Evolutionary conservation across 441 rosid genomes (phyloP).

Genomic region (Bocquillonia castaneifolia): DNA sequence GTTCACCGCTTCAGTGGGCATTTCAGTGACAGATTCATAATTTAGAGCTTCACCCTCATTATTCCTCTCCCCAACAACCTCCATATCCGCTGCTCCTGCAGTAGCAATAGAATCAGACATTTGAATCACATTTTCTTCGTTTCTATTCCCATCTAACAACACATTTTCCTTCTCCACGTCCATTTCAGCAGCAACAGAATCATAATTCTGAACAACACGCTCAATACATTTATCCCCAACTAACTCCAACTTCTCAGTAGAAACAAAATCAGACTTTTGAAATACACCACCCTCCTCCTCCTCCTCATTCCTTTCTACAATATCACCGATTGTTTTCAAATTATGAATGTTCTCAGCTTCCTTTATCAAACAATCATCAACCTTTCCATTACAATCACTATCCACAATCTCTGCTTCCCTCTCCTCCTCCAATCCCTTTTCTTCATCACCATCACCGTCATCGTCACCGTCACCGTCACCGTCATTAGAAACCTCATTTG

Average conservation of each 20-base stretch:
- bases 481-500: background rate
- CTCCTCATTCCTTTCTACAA: constrained; percentile 6
- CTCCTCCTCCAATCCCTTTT: constrained; percentile 15
- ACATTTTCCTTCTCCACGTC: background rate
- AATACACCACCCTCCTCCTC: constrained; percentile 1
- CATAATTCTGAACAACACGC: constrained; percentile 9
- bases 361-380: background rate
- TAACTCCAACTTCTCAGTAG: background rate
- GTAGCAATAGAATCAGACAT: background rate
- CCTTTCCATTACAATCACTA: background rate
- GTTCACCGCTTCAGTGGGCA: constrained; percentile 8
- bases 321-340: background rate
- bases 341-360: constrained; percentile 18
- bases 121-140: background rate
- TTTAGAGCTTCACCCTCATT: constrained; percentile 8
- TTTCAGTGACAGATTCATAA: constrained; percentile 10
- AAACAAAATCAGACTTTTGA: constrained; percentile 5
- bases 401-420: background rate
- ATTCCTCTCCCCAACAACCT: background rate
- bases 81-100: background rate
- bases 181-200: background rate
- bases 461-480: background rate
- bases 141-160: constrained; percentile 1
- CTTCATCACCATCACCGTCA: constrained; percentile 9
- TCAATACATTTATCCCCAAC: background rate